phyloP scores from a whole-genome alignment of 495 filamentous ascomycete genomes.

The Apodospora peruviana region DNA sequence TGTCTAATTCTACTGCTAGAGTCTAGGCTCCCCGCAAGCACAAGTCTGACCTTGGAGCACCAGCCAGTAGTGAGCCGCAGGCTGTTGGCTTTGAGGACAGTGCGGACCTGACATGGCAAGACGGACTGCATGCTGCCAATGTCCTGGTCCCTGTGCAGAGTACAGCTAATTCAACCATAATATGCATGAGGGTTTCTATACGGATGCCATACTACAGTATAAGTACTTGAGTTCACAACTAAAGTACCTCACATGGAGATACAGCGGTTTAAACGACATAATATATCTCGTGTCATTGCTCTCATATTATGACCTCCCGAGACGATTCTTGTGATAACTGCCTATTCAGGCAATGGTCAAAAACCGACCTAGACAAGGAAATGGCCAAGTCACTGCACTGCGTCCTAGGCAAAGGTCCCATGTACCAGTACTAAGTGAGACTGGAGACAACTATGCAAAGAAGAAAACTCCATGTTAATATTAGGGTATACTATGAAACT shows the following conservation, averaged over 20 bases:
- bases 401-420: neutral
- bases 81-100: neutral
- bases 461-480: too few species aligned
- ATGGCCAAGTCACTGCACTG: neutral
- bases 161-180: too few species aligned
- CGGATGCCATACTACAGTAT: too few species aligned
- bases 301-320: neutral
- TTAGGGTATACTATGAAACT: too few species aligned
- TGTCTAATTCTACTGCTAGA: neutral
- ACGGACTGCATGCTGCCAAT: neutral
- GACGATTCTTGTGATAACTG: neutral
- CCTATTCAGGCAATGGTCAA: neutral
- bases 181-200: too few species aligned
- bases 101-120: neutral
- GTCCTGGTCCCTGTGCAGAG: neutral
- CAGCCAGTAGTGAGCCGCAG: too few species aligned
- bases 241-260: too few species aligned
- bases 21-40: neutral
- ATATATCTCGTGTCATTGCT: neutral
- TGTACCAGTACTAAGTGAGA: neutral
- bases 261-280: neutral
- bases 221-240: too few species aligned
- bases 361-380: neutral
- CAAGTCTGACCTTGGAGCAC: neutral
- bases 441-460: too few species aligned